Evolutionary conservation across 2,329 filamentous ascomycete species (phyloP).

Genomic region (Alternaria gansuensis): DNA sequence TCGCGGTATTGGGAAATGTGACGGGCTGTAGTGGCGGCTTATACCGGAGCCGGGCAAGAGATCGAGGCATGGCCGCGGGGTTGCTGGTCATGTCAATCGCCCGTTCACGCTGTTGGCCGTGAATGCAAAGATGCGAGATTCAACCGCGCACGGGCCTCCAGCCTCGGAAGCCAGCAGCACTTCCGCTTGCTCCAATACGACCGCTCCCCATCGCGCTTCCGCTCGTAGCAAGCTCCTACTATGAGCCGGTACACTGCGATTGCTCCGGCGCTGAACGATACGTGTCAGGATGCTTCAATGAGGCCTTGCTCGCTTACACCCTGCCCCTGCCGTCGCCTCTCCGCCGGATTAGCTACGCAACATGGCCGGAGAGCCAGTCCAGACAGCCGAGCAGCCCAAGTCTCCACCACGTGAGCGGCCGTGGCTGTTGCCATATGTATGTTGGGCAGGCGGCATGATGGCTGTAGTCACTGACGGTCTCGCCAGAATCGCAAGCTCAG

Average conservation of each 20-base stretch:
- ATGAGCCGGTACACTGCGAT: slow-evolving; percentile 23
- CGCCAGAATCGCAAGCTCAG: slow-evolving; percentile 82
- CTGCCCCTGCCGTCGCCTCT: slow-evolving; percentile 1
- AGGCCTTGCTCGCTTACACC: not conserved
- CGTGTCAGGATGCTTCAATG: slow-evolving; percentile 16
- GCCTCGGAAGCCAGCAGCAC: slow-evolving; percentile 20
- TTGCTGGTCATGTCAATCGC: slow-evolving; percentile 18
- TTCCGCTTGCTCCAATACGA: slow-evolving; percentile 33
- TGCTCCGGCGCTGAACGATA: slow-evolving; percentile 11
- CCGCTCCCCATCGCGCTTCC: slow-evolving; percentile 21
- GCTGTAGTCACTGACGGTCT: slow-evolving; percentile 2
- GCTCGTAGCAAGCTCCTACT: slow-evolving; percentile 16
- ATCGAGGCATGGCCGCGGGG: slow-evolving; percentile 43
- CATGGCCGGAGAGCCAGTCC: slow-evolving; percentile 36
- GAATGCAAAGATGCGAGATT: slow-evolving; percentile 25
- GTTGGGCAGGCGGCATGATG: slow-evolving; percentile 9
- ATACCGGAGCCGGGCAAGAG: slow-evolving; percentile 40
- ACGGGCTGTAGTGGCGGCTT: slow-evolving; percentile 31
- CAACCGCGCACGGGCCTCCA: slow-evolving; percentile 18
- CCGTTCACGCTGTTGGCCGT: not conserved
- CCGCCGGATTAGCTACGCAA: slow-evolving; percentile 26
- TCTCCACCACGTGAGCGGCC: slow-evolving; percentile 46
- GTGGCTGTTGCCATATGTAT: slow-evolving; percentile 52
- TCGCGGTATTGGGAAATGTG: slow-evolving; percentile 23
- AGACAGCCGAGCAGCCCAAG: slow-evolving; percentile 22